These are phyloP conservation scores for Aspergillus fischeri DNA, from an alignment of 2,329 filamentous ascomycete species.

Conservation along the genomic window DNA sequence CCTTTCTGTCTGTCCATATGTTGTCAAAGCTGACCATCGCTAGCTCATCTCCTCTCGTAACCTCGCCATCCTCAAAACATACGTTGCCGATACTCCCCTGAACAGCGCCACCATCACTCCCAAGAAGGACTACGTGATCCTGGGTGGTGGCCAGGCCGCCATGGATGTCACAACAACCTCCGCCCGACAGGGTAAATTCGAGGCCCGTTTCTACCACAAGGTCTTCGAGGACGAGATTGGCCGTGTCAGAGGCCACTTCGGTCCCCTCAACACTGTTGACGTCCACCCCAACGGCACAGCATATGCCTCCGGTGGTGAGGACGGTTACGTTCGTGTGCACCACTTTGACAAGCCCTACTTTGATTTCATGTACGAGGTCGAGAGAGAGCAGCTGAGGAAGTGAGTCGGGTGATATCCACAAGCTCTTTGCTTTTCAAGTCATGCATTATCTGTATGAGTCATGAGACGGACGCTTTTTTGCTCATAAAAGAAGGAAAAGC, in stretches of 20 bases:
- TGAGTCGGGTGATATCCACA: constrained; percentile 23
- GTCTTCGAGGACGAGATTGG: constrained; percentile 99
- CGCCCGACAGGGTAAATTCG: constrained; percentile 95
- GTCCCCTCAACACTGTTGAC: constrained; percentile 92
- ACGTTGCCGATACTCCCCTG: constrained; percentile 84
- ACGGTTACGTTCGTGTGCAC: constrained; percentile 96
- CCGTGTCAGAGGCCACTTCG: constrained; percentile 94
- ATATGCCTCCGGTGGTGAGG: constrained; percentile 94
- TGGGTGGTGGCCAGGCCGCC: constrained; percentile 95
- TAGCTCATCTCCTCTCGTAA: constrained; percentile 79
- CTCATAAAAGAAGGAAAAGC: constrained; percentile 13
- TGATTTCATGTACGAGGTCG: constrained; percentile 98
- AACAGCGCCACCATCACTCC: constrained; percentile 93
- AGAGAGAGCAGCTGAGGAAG: constrained; percentile 66
- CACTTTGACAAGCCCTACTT: constrained; percentile 99
- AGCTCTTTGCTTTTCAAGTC: constrained; percentile 16
- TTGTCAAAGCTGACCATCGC: constrained; percentile 13
- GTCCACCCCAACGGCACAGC: constrained; percentile 86
- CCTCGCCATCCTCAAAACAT: constrained; percentile 90
- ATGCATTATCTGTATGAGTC: constrained; percentile 34
- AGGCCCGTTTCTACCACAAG: constrained; percentile 99
- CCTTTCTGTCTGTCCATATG: background rate
- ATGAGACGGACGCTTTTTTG: constrained; percentile 28
- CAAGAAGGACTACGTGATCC: constrained; percentile 96
- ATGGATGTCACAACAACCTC: constrained; percentile 98